Percentiles rank a stretch among this genome's conserved stretches.
phyloP scores from a whole-genome alignment of 176 grass and related monocot species.

The Lolium multiflorum region DNA sequence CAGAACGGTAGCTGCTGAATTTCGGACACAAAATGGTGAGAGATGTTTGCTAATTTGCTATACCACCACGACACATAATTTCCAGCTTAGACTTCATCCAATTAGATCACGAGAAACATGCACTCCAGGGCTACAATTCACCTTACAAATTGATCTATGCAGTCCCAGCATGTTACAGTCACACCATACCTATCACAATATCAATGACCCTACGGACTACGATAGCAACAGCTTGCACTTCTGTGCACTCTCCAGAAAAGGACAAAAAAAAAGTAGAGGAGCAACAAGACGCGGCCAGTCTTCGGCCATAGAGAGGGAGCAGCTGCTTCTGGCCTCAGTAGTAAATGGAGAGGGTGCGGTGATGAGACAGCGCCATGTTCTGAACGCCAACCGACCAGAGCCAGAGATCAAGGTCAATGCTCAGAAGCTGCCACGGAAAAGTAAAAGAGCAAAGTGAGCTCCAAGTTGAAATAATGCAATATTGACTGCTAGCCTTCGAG shows the following conservation, averaged over 20 bases:
- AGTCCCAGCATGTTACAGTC: background rate
- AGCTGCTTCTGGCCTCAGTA: conserved; percentile 54
- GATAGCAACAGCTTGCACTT: conserved; percentile 29
- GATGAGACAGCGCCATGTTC: conserved; percentile 75
- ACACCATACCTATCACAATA: background rate
- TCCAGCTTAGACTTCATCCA: background rate
- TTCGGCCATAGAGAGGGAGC: background rate
- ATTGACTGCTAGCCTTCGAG: conserved; percentile 35
- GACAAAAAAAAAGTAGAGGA: conserved; percentile 44
- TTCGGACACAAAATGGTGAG: no score
- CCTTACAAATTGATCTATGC: background rate
- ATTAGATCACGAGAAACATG: background rate
- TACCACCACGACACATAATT: background rate
- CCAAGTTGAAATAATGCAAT: conserved; percentile 15
- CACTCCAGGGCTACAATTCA: conserved; percentile 7
- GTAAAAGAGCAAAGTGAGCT: conserved; percentile 37
- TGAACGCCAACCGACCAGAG: conserved; percentile 90
- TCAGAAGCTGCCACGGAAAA: conserved; percentile 75
- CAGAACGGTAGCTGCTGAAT: no score
- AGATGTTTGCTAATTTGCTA: no score
- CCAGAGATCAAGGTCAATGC: conserved; percentile 97
- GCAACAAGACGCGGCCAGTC: conserved; percentile 34
- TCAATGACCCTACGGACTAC: conserved; percentile 4
- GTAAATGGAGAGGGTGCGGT: conserved; percentile 96
- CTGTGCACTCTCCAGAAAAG: conserved; percentile 35